A percentile compares a stretch with the other conserved stretches of the same genome.
Conservation (phyloP, 2,329 filamentous ascomycete species). For the Lasiodiplodia hormozganensis region DNA sequence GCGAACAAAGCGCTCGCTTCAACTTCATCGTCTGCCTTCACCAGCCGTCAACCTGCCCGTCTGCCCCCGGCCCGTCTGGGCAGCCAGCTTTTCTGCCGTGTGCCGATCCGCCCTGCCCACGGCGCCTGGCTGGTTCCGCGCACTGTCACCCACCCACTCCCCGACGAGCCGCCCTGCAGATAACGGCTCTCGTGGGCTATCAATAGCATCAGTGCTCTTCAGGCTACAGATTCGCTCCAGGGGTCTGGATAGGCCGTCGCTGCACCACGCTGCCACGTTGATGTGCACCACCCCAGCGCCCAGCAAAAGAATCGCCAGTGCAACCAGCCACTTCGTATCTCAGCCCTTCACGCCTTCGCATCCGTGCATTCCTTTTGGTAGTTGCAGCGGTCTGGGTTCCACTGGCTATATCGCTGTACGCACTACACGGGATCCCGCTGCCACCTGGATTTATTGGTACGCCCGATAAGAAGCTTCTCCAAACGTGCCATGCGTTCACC, state of each 20-base stretch:
- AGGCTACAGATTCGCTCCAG: neutral
- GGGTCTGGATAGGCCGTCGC: neutral
- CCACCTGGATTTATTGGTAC: too few species aligned
- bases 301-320: neutral
- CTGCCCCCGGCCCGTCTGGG: neutral
- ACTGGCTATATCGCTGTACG: too few species aligned
- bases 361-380: neutral
- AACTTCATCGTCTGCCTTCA: neutral
- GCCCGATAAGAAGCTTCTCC: too few species aligned
- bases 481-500: too few species aligned
- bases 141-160: neutral
- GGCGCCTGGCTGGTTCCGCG: too few species aligned
- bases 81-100: neutral
- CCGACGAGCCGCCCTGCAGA: neutral
- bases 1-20: neutral
- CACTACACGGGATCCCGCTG: too few species aligned
- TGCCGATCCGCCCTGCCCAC: too few species aligned
- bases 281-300: neutral
- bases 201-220: neutral
- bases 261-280: conserved; percentile 1
- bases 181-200: conserved; percentile 17
- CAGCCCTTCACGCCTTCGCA: neutral
- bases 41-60: neutral
- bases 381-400: neutral
- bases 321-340: neutral